Evolutionary conservation across 2,329 filamentous ascomycete genomes (phyloP), one percentile per base, ranked within the genome.

Genomic region (Thielaviopsis punctulata): DNA sequence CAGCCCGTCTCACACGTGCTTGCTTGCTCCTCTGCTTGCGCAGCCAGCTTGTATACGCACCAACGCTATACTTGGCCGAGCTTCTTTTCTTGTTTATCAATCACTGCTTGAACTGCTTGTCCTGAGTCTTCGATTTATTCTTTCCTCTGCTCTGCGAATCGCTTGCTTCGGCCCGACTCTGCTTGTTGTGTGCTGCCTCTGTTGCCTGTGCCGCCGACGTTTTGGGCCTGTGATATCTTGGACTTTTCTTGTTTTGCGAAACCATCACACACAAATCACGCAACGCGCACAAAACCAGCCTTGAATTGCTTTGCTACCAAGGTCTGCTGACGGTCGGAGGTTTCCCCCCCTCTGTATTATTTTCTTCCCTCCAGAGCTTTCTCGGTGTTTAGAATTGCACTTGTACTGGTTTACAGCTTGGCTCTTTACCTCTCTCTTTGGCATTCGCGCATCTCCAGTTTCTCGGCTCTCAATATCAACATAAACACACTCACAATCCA

Each of bases 111-210:
- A 3, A 3, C n/a, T 15, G 30, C 30, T n/a, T 15, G 30, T 36
- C 30, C 5, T 7, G 9, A n/a, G 30, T 15, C 30, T n/a, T 36
- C 2, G 15, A 13, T 13, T 13, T 33, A 12, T 33, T 9, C 27
- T 33, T 13, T 33, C 9, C 3, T 33, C 15, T 13, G 9, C 15
- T 10, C 15, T 33, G 10, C 23, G n/a, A n/a, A 50, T 50, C 48
- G 39, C 48, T 50, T 50, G 41, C 24, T 27, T 50, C 48, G 48
- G 48, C 48, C 48, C 48, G 48, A 50, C 36, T 50, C 19, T 22
- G 12, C 24, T 36, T 50, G 33, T 19, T 43, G 33, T 44, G n/a
- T 36, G 19, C 48, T 44, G 39, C 22, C 33, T 23, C 22, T 33
- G 12, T 25, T 48, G n/a, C n/a, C 18, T 33, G 13, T 48, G 24